A percentile compares a stretch with the other conserved stretches of the same genome.
phyloP scores from a whole-genome alignment of 306 rosid species.

The Cucumis melo region DNA sequence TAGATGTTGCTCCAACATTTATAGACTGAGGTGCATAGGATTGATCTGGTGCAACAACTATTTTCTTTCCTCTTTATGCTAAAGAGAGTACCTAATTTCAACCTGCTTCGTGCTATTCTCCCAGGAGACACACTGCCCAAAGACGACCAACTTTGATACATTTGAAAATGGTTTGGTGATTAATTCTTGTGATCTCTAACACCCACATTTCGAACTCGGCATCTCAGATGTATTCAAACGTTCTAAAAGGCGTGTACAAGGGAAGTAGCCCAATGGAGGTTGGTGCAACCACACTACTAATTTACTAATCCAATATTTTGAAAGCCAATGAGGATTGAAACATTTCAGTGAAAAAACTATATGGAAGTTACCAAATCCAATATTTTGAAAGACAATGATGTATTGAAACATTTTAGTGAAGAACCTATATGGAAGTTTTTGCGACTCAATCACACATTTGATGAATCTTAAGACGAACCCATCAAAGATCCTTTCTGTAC shows the following conservation, averaged over 20 bases:
- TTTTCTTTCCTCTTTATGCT: not conserved
- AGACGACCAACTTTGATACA: not conserved
- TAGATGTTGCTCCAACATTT: not conserved
- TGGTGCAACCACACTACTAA: not conserved
- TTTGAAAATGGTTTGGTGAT: not conserved
- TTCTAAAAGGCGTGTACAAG: not conserved
- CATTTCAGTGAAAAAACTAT: no score
- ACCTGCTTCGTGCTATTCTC: not conserved
- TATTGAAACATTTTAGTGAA: no score
- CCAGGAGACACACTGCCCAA: not conserved
- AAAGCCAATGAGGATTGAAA: no score
- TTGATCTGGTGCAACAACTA: not conserved
- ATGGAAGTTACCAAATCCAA: not conserved
- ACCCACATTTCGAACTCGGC: not conserved
- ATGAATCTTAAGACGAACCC: not conserved
- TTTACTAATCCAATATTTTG: not conserved
- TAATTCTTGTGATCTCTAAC: not conserved
- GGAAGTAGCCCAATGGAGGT: not conserved
- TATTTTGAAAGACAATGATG: no score
- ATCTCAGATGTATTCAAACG: not conserved
- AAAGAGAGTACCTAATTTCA: not conserved
- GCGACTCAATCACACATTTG: not conserved
- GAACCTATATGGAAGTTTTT: not conserved
- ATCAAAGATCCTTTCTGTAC: not conserved
- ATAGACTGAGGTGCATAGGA: not conserved